phyloP scores from a whole-genome alignment of 768 basidiomycete species.

The Phanerochaete carnosa region DNA sequence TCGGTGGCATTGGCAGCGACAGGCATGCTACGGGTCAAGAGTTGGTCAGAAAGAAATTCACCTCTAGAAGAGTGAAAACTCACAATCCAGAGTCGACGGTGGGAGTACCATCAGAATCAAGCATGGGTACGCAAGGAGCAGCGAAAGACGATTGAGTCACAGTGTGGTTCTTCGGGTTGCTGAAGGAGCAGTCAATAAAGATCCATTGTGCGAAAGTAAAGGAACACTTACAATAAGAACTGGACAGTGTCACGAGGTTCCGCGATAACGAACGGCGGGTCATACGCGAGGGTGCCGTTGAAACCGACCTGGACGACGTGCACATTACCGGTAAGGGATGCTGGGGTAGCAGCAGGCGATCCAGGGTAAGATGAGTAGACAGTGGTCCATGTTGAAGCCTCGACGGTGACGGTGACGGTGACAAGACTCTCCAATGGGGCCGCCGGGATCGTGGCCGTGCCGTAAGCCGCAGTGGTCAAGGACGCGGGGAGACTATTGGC shows the following conservation, averaged over 20 bases:
- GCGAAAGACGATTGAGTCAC: constrained; percentile 62
- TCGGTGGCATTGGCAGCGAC: constrained; percentile 40
- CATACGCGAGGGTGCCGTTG: constrained; percentile 42
- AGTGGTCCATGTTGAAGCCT: constrained; percentile 47
- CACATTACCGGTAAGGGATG: constrained; percentile 40
- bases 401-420: constrained; percentile 41
- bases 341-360: constrained; percentile 54
- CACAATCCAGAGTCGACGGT: constrained; percentile 62
- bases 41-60: background rate
- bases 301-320: constrained; percentile 58
- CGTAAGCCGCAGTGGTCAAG: constrained; percentile 44
- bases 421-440: constrained; percentile 39
- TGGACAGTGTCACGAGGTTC: constrained; percentile 50
- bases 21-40: constrained; percentile 25
- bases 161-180: constrained; percentile 66
- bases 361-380: constrained; percentile 53
- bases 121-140: constrained; percentile 49
- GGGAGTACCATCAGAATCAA: constrained; percentile 28
- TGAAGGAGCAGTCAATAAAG: constrained; percentile 20
- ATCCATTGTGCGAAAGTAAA: too few relatives aligned
- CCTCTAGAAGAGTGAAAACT: constrained; percentile 17
- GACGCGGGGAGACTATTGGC: constrained; percentile 30
- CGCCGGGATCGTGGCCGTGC: constrained; percentile 48
- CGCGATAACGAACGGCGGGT: constrained; percentile 48
- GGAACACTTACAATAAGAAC: constrained; percentile 53